phyloP scores from a whole-genome alignment of 306 rosid species.

The Ochetophila trinervis region DNA sequence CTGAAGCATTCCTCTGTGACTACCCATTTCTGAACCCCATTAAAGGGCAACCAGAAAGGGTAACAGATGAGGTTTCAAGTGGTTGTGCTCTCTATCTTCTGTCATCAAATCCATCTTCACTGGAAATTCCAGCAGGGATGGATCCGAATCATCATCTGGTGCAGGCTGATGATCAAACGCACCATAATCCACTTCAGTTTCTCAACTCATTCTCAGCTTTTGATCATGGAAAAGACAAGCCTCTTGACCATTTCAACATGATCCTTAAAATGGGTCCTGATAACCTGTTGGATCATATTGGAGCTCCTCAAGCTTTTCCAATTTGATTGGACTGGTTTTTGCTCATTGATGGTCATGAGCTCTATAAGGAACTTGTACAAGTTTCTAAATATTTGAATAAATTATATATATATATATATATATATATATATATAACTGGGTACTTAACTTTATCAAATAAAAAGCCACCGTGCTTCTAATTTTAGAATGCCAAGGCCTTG shows the following conservation, averaged over 20 bases:
- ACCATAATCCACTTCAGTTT: constrained; percentile 33
- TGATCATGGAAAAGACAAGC: constrained; percentile 27
- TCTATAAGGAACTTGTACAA: no score
- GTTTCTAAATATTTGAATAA: no score
- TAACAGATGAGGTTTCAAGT: constrained; percentile 32
- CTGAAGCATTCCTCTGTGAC: constrained; percentile 7
- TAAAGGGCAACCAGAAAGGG: constrained; percentile 37
- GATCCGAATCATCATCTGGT: constrained; percentile 31
- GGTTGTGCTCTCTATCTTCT: constrained; percentile 99
- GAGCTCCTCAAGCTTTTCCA: constrained; percentile 39
- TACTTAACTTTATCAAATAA: no score
- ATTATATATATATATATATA: no score
- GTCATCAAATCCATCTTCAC: constrained; percentile 59
- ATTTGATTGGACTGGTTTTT: constrained; percentile 56
- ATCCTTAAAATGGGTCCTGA: constrained; percentile 46
- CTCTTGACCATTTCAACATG: constrained; percentile 33
- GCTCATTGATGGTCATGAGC: no score
- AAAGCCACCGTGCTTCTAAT: no score
- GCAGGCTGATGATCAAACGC: constrained; percentile 35
- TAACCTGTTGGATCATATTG: constrained; percentile 44
- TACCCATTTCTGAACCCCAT: constrained; percentile 34
- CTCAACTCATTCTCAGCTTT: constrained; percentile 31
- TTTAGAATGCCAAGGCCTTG: no score
- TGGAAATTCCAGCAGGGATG: constrained; percentile 43
- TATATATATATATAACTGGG: no score